Evolutionary conservation across 2,329 filamentous ascomycete species (phyloP).

Genomic region (Neopestalotiopsis rosae): DNA sequence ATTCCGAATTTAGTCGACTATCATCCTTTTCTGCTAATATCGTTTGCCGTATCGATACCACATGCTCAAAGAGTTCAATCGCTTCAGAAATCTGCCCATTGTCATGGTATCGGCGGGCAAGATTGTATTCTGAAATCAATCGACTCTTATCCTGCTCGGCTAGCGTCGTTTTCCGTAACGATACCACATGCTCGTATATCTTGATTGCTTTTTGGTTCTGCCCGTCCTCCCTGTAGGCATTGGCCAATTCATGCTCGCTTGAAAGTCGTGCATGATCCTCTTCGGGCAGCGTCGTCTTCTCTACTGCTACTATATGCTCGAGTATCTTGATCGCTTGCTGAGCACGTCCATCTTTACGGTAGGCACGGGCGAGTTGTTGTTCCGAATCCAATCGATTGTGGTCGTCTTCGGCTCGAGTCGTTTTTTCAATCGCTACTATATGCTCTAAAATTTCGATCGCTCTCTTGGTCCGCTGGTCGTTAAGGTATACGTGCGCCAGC

Average conservation of each 20-base stretch:
- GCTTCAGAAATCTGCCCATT: slow-evolving; percentile 21
- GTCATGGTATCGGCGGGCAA: slow-evolving; percentile 22
- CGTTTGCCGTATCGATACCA: background rate
- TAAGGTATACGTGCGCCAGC: slow-evolving; percentile 28
- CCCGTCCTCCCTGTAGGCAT: background rate
- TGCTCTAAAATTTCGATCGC: slow-evolving; percentile 21
- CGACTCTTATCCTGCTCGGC: background rate
- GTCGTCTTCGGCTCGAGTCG: background rate
- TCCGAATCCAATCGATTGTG: background rate
- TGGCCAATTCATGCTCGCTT: slow-evolving; percentile 16
- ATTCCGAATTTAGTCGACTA: background rate
- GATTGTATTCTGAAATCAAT: background rate
- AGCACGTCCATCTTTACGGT: slow-evolving; percentile 22
- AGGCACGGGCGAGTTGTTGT: slow-evolving; percentile 27
- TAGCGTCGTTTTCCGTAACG: background rate
- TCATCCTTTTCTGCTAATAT: background rate
- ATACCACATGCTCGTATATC: slow-evolving; percentile 20
- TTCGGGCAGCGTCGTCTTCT: slow-evolving; percentile 16
- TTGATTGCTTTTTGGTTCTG: slow-evolving; percentile 21
- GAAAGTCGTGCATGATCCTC: slow-evolving; percentile 19
- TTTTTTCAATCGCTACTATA: background rate
- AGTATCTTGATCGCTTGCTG: slow-evolving; percentile 29
- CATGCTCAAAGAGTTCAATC: slow-evolving; percentile 18
- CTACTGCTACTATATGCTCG: slow-evolving; percentile 26
- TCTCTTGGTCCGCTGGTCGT: slow-evolving; percentile 12